Base-by-base conservation (phyloP, 768 basidiomycete species). In the Amylocystis lapponica region DNA sequence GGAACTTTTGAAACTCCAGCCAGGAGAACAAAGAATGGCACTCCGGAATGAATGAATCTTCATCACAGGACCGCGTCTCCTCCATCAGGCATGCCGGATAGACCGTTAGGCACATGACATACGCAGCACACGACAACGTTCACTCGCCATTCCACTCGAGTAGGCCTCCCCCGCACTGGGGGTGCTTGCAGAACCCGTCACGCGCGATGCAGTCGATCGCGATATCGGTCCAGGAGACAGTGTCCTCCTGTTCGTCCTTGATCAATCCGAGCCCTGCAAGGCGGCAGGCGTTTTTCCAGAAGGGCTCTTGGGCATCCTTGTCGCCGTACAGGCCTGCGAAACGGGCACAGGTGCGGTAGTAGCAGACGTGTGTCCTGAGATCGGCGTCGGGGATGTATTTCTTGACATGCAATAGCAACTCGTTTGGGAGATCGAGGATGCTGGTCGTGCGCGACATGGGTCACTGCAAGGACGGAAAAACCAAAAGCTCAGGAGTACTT, bases 311-410 rank as follows among this genome's bases (percentile, higher is more conserved):
- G 37, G 51, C 36, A 16, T 27, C 37, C 14, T 30, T 35, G 14
- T 44, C 36, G 40, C 50, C 55, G 37, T 56, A 56, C 13, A 56
- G 42, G 2, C 41, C 38, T 8, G 55, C 55, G 8, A 49, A 25
- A n/a, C 38, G 40, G 21, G 45, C 43, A 25, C 41, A 46, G 6
- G 48, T 45, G 38, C 50, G 25, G 37, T 53, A 51, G 41, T 34
- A 54, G 37, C 55, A 56, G 20, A 54, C 52, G 31, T 56, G 55
- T 5, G 50, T 52, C 20, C 55, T 50, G 12, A 56, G 27, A 32
- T 54, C 55, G 3, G 36, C 30, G 5, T 30, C 16, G 1, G 48
- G 46, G 14, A 56, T 50, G 29, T 30, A 26, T 10, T 45, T 46
- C 27, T 52, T 51, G 20, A 56, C 37, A 20, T 44, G 27, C 11